A percentile compares a stretch with the other conserved stretches of the same genome.
Conservation (phyloP, 2,329 filamentous ascomycete species). For the Monosporascus sp. region DNA sequence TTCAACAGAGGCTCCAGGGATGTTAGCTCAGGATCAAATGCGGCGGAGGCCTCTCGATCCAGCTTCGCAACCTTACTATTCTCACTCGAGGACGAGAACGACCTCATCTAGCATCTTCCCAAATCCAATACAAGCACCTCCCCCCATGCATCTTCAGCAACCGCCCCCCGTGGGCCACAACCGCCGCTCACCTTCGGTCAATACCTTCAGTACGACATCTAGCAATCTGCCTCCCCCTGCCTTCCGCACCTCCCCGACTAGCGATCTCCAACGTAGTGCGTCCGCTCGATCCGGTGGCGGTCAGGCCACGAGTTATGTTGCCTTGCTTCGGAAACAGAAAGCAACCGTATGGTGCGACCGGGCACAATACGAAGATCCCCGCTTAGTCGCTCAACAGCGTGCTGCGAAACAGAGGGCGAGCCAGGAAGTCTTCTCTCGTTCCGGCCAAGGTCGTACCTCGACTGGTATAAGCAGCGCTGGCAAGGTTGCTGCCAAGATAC, state of each 20-base stretch:
- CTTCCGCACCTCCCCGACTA: conserved; percentile 50
- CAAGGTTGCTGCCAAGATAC: conserved; percentile 77
- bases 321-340: conserved; percentile 93
- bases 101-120: conserved; percentile 50
- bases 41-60: conserved; percentile 24
- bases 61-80: conserved; percentile 32
- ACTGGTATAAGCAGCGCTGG: conserved; percentile 57
- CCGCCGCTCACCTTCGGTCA: conserved; percentile 58
- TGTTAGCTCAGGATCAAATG: conserved; percentile 27
- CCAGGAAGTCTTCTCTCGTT: conserved; percentile 70
- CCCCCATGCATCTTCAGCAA: conserved; percentile 31
- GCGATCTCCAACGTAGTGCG: conserved; percentile 67
- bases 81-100: conserved; percentile 52
- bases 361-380: conserved; percentile 85
- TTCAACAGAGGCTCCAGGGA: conserved; percentile 2
- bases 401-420: conserved; percentile 83
- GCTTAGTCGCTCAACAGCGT: conserved; percentile 74
- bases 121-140: conserved; percentile 16
- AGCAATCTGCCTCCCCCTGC: conserved; percentile 57
- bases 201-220: conserved; percentile 67
- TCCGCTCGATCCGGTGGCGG: conserved; percentile 67
- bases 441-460: conserved; percentile 48
- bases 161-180: conserved; percentile 32
- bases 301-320: conserved; percentile 77
- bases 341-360: conserved; percentile 98